Evolutionary conservation across 2,329 filamentous ascomycete genomes (phyloP).

Genomic region (Simplicillium sp.): DNA sequence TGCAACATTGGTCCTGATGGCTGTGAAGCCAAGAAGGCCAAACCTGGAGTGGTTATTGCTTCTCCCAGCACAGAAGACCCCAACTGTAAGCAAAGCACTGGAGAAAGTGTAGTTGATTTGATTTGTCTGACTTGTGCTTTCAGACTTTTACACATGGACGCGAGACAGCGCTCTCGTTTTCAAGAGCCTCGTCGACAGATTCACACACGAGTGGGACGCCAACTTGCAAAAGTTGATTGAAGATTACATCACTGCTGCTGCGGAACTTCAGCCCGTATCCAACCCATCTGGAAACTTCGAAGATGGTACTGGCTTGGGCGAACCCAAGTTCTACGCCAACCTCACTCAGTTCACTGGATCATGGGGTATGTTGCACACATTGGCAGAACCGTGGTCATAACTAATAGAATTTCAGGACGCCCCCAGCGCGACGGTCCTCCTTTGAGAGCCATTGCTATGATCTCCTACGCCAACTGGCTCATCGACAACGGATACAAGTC

Average conservation of each 20-base stretch:
- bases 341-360: constrained; percentile 51
- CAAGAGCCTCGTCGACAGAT: constrained; percentile 59
- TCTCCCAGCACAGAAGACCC: constrained; percentile 43
- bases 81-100: constrained; percentile 37
- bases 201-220: constrained; percentile 47
- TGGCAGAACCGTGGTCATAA: neutral
- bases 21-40: constrained; percentile 36
- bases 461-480: constrained; percentile 64
- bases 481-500: constrained; percentile 54
- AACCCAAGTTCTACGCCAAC: constrained; percentile 65
- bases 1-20: constrained; percentile 51
- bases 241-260: constrained; percentile 60
- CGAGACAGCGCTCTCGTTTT: constrained; percentile 63
- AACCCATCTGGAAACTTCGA: constrained; percentile 57
- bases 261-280: constrained; percentile 52
- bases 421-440: constrained; percentile 75
- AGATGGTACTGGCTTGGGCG: constrained; percentile 49
- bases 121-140: neutral
- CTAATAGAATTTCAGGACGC: constrained; percentile 36
- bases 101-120: neutral
- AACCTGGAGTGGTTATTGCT: constrained; percentile 44
- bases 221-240: constrained; percentile 52
- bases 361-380: constrained; percentile 43
- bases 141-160: constrained; percentile 74
- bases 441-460: constrained; percentile 63